phyloP scores from a whole-genome alignment of 257 asterid genomes.

The Lithospermum erythrorhizon region DNA sequence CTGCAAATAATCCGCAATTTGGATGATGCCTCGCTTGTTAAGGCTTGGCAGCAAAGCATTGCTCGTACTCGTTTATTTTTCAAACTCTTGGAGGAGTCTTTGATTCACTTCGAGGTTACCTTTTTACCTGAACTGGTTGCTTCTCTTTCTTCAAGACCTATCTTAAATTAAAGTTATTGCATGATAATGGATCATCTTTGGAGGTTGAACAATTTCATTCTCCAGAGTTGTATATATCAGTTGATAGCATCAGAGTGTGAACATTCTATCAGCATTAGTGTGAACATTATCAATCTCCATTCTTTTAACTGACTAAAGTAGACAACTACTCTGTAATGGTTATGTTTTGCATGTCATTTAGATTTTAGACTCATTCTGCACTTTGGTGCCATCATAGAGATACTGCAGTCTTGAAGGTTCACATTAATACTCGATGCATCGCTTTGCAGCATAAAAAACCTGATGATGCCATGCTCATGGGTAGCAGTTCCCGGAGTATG shows the following conservation, averaged over 20 bases:
- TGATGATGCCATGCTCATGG: slow-evolving; percentile 81
- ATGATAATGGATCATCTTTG: neutral
- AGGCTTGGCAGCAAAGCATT: slow-evolving; percentile 99
- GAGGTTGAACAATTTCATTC: no score
- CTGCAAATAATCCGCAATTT: slow-evolving; percentile 85
- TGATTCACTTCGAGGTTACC: slow-evolving; percentile 86
- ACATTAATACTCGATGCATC: no score
- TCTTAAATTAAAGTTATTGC: neutral
- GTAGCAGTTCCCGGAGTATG: slow-evolving; percentile 80
- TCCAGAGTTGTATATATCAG: no score
- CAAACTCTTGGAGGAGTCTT: slow-evolving; percentile 91
- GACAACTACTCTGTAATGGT: neutral
- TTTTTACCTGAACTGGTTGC: neutral
- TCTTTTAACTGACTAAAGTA: neutral
- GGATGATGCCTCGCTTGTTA: slow-evolving; percentile 89
- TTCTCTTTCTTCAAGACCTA: neutral
- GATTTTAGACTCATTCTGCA: neutral
- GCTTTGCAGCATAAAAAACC: slow-evolving; percentile 77
- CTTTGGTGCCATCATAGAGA: neutral
- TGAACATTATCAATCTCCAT: neutral
- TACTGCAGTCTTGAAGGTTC: no score
- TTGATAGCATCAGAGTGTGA: no score
- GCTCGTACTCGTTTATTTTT: slow-evolving; percentile 98
- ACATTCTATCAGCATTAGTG: neutral
- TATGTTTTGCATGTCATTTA: neutral